Evolutionary conservation across 257 asterid species (phyloP), one percentile per base, ranked within the genome.

Genomic region (Coffea eugenioides): DNA sequence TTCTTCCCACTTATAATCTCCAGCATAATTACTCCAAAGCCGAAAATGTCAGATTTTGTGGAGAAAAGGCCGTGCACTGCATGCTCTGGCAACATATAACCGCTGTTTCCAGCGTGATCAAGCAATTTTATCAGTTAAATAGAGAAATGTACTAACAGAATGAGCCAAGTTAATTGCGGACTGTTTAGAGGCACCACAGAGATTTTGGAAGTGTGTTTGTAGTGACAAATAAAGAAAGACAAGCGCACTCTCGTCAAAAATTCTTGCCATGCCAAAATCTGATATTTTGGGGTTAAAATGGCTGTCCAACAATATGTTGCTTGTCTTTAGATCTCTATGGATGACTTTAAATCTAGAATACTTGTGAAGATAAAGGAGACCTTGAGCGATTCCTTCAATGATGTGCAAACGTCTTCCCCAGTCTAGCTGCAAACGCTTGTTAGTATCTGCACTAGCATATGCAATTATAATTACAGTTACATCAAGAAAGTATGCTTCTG

Each of bases 1-100:
- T 59, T 69, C 76, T 69, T 78, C 8, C 76, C 76, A 34, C 43
- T 78, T 34, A 69, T 59, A 5, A 78, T 69, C 73, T 78, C 76
- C 18, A 78, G 66, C 39, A 41, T 14, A 49, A 78, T 51, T 1
- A 25, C 54, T 9, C 74, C 74, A 36, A 49, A 77, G 74, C 65
- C 36, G 34, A 66, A 77, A 18, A 61, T 54, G 62, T 74, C 69
- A 57, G 78, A 74, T 20, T 74, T 74, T 20, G 59, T 57, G 4
- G 69, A 74, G 69, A 74, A 57, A 75, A 59, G 23, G 18, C 69
- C 69, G 13, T 75, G 23, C 41, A 57, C 27, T 0, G 69, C 69
- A 10, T 75, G 57, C n/a, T 75, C 79, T 10, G 79, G 79, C 21
- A 54, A 64, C 78, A 57, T 39, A 39, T 75, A 59, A 14, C 79